Base-by-base conservation (phyloP, 2,329 filamentous ascomycete species). In the Colletotrichum orchidophilum region DNA sequence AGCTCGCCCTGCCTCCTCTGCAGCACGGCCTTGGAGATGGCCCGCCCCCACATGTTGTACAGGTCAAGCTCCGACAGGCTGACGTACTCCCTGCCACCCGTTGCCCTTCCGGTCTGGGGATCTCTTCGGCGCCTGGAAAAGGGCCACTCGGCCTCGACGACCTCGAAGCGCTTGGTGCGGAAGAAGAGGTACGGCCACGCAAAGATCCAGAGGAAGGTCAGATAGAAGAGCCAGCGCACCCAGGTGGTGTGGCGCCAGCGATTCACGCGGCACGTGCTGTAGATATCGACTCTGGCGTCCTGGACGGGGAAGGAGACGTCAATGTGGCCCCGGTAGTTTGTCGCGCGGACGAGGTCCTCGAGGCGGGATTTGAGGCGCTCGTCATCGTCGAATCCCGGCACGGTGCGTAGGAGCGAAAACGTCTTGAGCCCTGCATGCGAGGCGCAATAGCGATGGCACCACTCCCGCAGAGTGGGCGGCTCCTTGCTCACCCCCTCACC, bases 151-250 rank as follows among this genome's bases (percentile, higher is more conserved):
- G 87, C 86, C 26, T 84, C 83, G 3, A 89, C 86, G 2, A 93
- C 90, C 73, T 91, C 87, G 81, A 91, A 95, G 59, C 88, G 85
- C 77, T 88, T 90, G 1, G 93, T 95, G 21, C 87, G 81, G 77
- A 94, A 86, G 80, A 89, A 91, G 13, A 95, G 84, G 67, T 88
- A 87, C 0, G 93, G 93, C 93, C 93, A 95, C 3, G 88, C 83
- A 74, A 95, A 84, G 67, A 95, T 76, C 86, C 92, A 92, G 13
- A 93, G 79, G 71, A 94, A 89, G 0, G 90, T 90, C 6, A 93
- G 78, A 77, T 88, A 90, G 81, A 91, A 93, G 11, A 93, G 54
- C 84, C 88, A 88, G 52, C 87, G 83, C 54, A 94, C 83, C 90
- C 90, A 94, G 7, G 78, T 78, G 1, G 86, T 91, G 55, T 90